phyloP scores from a whole-genome alignment of 176 grass and related monocot genomes.

The Carex cristatella region DNA sequence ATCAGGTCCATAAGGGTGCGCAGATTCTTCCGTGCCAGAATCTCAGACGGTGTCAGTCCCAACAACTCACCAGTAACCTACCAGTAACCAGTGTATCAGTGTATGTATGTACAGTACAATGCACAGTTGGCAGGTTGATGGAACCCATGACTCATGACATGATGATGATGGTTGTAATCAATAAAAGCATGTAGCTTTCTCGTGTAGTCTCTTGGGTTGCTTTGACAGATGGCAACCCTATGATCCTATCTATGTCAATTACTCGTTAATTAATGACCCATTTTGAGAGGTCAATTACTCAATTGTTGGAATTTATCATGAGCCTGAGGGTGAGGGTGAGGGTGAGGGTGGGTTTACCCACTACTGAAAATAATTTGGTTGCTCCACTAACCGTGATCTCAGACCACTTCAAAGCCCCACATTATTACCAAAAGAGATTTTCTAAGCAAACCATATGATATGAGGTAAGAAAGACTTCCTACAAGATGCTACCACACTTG shows the following conservation, averaged over 20 bases:
- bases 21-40: background rate
- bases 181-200: conserved; percentile 7
- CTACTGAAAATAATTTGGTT: conserved; percentile 24
- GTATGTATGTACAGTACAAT: background rate
- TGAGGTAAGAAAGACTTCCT: background rate
- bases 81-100: background rate
- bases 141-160: background rate
- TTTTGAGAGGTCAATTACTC: conserved; percentile 7
- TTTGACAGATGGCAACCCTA: background rate
- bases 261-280: background rate
- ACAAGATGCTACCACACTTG: background rate
- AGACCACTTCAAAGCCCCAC: background rate
- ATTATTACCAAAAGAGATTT: background rate
- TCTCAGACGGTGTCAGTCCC: conserved; percentile 7
- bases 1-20: background rate
- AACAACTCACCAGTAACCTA: background rate
- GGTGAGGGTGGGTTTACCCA: conserved; percentile 24
- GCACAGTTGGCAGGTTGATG: background rate
- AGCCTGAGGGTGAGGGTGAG: too few relatives aligned
- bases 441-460: background rate
- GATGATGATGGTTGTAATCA: background rate
- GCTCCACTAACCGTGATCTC: conserved; percentile 15
- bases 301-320: background rate
- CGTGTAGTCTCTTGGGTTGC: background rate
- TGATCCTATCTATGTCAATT: background rate